Conservation (phyloP, 2,329 filamentous ascomycete species). For the Pseudogymnoascus sp. region DNA sequence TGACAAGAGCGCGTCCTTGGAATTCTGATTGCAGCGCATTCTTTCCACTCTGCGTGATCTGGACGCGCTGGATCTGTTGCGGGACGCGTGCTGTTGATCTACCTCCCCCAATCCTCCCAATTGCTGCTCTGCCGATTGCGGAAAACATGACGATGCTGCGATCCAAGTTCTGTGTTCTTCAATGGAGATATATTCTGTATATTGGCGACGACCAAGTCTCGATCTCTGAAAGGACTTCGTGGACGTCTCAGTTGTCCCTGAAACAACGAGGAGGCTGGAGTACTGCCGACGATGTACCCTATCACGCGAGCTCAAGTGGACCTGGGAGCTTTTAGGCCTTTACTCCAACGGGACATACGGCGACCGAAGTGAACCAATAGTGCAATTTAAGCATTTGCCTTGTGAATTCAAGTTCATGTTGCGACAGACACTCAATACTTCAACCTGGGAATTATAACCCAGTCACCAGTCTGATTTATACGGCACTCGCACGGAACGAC, state of each 20-base stretch:
- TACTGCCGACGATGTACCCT: slow-evolving; percentile 7
- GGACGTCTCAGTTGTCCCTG: slow-evolving; percentile 4
- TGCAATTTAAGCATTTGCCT: slow-evolving; percentile 9
- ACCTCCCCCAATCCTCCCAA: slow-evolving; percentile 22
- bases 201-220: not conserved
- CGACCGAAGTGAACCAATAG: not conserved
- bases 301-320: slow-evolving; percentile 6
- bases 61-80: slow-evolving; percentile 22
- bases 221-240: not conserved
- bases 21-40: slow-evolving; percentile 14
- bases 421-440: not conserved
- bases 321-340: not conserved
- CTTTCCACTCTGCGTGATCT: slow-evolving; percentile 14
- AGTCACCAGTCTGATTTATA: not conserved
- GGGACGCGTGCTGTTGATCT: slow-evolving; percentile 24
- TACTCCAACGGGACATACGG: not conserved
- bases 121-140: slow-evolving; percentile 27
- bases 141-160: slow-evolving; percentile 26
- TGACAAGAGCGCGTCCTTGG: slow-evolving; percentile 12
- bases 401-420: slow-evolving; percentile 7
- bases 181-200: not conserved
- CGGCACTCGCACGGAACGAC: slow-evolving; percentile 7
- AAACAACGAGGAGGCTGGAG: slow-evolving; percentile 10
- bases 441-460: not conserved
- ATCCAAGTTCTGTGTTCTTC: not conserved